Base-by-base conservation (phyloP, 805 yeast genomes). In the Ogataea philodendri region DNA sequence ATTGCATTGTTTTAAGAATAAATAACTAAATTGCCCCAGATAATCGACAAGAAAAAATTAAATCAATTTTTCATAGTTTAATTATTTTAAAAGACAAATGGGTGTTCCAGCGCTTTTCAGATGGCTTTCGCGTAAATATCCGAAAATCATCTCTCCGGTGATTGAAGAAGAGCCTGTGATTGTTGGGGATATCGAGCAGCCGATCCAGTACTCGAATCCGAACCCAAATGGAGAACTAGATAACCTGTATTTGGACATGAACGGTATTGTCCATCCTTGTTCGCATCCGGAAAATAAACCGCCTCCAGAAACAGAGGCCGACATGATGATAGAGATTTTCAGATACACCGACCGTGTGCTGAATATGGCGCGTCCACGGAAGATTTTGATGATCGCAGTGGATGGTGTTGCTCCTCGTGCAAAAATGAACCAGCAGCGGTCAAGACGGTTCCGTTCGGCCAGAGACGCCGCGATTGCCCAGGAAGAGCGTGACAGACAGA, bases 351-450 rank as follows among this genome's bases (percentile, higher is more conserved):
- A 93, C 47, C 71, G 96, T 30, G 96, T 93, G 5, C 65, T 93
- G 29, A 77, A 78, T 63, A 84, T 93, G 88, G 97, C 97, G 0
- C 72, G 96, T 52, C 99, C 99, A 2, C 69, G 97, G 39, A 89
- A 93, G 57, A 78, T 93, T 22, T 69, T 93, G 38, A 77, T 86
- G 80, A 88, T 93, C 59, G 97, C 98, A 2, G 95, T 93, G 21
- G 99, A 93, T 66, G 99, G 99, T 37, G 99, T 93, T 21, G 98
- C 98, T 2, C 98, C 98, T 15, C 72, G 97, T 54, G 97, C 97
- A 17, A 89, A 89, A 60, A 89, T 89, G 96, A 89, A 90, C 59
- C 97, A 89, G 63, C 97, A 89, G 63, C 73, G 97, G 48, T 81
- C 96, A 3, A 79, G 97, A 67, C 76, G 97, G 57, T 89, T 89